Evolutionary conservation across 176 grass and related monocot species (phyloP).

Genomic region (Typha latifolia): DNA sequence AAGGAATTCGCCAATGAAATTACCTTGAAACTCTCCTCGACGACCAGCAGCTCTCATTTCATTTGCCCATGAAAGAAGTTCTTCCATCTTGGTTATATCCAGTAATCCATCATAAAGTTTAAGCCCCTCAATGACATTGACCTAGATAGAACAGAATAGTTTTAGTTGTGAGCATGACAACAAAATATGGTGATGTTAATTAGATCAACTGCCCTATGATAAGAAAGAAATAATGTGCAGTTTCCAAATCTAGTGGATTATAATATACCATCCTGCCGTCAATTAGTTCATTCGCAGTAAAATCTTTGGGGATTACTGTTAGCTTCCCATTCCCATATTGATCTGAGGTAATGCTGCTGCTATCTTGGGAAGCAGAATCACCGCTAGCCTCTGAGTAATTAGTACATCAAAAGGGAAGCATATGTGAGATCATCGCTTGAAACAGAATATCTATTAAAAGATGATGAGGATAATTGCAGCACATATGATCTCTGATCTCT

Average conservation of each 20-base stretch:
- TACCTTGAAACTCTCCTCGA: constrained; percentile 61
- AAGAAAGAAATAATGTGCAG: neutral
- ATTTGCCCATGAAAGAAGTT: constrained; percentile 64
- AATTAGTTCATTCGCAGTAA: constrained; percentile 48
- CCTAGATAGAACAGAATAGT: constrained; percentile 36
- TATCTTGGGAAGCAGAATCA: constrained; percentile 3
- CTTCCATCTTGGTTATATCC: constrained; percentile 34
- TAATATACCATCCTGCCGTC: constrained; percentile 49
- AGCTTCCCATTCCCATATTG: constrained; percentile 31
- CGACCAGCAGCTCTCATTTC: constrained; percentile 57
- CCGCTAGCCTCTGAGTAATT: neutral
- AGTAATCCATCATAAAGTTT: constrained; percentile 81
- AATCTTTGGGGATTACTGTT: constrained; percentile 29
- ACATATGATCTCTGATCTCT: neutral
- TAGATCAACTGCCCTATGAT: neutral
- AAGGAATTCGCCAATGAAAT: neutral
- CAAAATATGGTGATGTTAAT: neutral
- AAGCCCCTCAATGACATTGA: constrained; percentile 86
- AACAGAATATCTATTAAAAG: neutral
- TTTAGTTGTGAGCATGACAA: neutral
- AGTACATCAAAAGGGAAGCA: neutral
- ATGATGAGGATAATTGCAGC: neutral
- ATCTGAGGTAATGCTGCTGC: neutral
- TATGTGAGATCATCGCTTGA: neutral
- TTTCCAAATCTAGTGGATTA: neutral